phyloP scores from a whole-genome alignment of 768 basidiomycete genomes.

The Boletus vinaceobasis region DNA sequence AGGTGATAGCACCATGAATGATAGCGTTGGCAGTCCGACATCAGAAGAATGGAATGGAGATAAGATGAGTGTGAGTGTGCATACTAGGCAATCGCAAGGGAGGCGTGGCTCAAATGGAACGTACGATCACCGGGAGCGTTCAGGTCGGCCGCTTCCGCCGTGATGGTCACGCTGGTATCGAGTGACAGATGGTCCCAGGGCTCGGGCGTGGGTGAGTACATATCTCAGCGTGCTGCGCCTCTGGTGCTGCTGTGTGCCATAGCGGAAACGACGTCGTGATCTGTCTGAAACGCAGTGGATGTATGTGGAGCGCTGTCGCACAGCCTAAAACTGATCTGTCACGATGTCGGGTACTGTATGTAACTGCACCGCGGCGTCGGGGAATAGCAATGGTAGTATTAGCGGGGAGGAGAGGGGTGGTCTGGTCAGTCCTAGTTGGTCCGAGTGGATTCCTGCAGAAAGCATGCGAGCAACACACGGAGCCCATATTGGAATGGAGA shows the following conservation, averaged over 20 bases:
- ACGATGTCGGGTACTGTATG: neutral
- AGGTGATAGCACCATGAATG: neutral
- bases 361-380: too few species aligned
- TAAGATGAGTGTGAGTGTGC: neutral
- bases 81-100: neutral
- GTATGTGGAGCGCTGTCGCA: neutral
- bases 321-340: neutral
- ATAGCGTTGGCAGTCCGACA: conserved; percentile 4
- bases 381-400: neutral
- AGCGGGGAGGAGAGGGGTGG: neutral
- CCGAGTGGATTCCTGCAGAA: too few species aligned
- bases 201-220: too few species aligned
- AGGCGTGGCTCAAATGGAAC: neutral
- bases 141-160: too few species aligned
- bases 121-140: too few species aligned
- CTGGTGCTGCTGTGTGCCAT: neutral
- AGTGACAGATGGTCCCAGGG: too few species aligned
- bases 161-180: too few species aligned
- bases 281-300: neutral
- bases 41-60: conserved; percentile 4
- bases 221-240: neutral
- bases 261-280: neutral
- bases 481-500: too few species aligned
- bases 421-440: neutral
- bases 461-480: too few species aligned